Percentiles rank a stretch among this genome's conserved stretches.
These are phyloP conservation scores for Isatis tinctoria DNA, from an alignment of 345 rosid species.

Conservation along the genomic window DNA sequence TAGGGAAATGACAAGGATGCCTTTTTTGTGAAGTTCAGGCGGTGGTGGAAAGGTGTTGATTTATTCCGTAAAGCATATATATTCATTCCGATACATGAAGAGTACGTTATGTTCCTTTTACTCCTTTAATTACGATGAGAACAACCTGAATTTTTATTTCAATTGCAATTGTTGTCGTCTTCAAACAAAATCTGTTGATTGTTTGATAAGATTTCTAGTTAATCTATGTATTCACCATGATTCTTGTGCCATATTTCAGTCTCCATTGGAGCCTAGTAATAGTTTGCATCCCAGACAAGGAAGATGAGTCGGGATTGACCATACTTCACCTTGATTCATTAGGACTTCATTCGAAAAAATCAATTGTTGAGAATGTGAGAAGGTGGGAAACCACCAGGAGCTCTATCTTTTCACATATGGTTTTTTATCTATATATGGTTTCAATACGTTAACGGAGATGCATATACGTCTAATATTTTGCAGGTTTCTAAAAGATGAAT, in stretches of 20 bases:
- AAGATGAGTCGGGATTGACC: slow-evolving; percentile 71
- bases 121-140: neutral
- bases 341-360: slow-evolving; percentile 59
- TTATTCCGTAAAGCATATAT: slow-evolving; percentile 84
- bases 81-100: slow-evolving; percentile 85
- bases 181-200: neutral
- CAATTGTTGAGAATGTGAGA: slow-evolving; percentile 60
- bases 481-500: slow-evolving; percentile 78
- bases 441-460: neutral
- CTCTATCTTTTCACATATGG: neutral
- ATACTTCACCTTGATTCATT: slow-evolving; percentile 91
- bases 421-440: neutral
- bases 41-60: slow-evolving; percentile 96
- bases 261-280: slow-evolving; percentile 96
- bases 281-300: slow-evolving; percentile 78
- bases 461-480: neutral
- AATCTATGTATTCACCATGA: neutral
- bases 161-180: neutral
- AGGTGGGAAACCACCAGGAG: slow-evolving; percentile 46
- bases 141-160: neutral
- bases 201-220: neutral
- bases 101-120: slow-evolving; percentile 47
- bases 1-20: slow-evolving; percentile 59
- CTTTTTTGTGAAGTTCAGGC: slow-evolving; percentile 69
- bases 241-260: slow-evolving; percentile 40